Conservation (phyloP, 192 early-diverging fungal genomes). For the Backusella parvicylindrica region DNA sequence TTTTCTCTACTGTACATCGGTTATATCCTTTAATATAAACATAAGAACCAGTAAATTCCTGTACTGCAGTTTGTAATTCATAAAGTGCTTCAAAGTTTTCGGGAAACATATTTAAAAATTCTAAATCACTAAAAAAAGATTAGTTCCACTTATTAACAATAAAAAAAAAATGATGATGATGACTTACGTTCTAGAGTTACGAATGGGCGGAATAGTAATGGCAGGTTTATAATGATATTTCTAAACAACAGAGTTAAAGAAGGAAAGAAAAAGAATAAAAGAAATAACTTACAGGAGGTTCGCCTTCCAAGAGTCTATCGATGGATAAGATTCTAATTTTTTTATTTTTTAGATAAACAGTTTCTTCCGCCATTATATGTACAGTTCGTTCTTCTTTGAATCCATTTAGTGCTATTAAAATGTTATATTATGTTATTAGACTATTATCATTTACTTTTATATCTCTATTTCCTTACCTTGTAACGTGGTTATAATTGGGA, state of each 20-base stretch:
- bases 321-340: conserved; percentile 43
- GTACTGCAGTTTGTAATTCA: conserved; percentile 40
- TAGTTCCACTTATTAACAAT: neutral
- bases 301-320: conserved; percentile 49
- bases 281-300: conserved; percentile 27
- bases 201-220: conserved; percentile 19
- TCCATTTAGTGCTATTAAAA: conserved; percentile 15
- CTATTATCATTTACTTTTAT: neutral
- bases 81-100: conserved; percentile 34
- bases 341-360: conserved; percentile 43
- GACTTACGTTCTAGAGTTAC: conserved; percentile 31
- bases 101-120: conserved; percentile 40
- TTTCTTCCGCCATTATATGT: conserved; percentile 45
- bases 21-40: conserved; percentile 56
- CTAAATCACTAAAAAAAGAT: conserved; percentile 38
- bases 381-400: conserved; percentile 43
- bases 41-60: conserved; percentile 54
- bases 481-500: conserved; percentile 39
- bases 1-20: conserved; percentile 43
- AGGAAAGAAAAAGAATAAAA: neutral
- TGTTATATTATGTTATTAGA: too few relatives aligned
- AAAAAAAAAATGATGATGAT: neutral
- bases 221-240: conserved; percentile 4
- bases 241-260: neutral
- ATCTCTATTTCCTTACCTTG: conserved; percentile 32